A percentile compares a stretch with the other conserved stretches of the same genome.
Conservation (phyloP, 2,329 filamentous ascomycete species). For the Teratosphaeria destructans region DNA sequence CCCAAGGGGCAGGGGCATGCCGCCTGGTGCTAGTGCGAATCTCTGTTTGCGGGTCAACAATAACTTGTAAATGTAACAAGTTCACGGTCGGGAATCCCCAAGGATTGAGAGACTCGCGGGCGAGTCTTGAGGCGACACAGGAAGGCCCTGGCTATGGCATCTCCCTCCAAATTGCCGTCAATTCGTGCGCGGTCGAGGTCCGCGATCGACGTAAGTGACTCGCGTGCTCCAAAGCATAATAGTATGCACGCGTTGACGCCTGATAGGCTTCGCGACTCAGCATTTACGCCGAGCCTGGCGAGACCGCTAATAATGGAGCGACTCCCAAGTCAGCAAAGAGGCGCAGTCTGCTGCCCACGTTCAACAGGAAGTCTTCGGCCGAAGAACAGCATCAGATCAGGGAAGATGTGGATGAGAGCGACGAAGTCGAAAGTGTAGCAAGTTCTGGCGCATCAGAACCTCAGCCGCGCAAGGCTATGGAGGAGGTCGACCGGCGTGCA, state of each 20-base stretch:
- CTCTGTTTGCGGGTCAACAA: not conserved
- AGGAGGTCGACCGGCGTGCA: constrained; percentile 11
- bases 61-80: not conserved
- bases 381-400: constrained; percentile 11
- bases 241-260: constrained; percentile 3
- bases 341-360: constrained; percentile 22
- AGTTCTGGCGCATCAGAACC: not conserved
- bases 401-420: constrained; percentile 13
- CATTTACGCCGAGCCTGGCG: not conserved
- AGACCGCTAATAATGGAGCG: not conserved
- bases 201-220: constrained; percentile 19
- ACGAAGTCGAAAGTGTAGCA: constrained; percentile 5
- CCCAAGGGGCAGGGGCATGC: not conserved
- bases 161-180: constrained; percentile 17
- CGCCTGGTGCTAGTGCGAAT: not conserved
- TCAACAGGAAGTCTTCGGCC: constrained; percentile 13
- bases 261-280: constrained; percentile 2
- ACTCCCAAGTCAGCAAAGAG: constrained; percentile 18
- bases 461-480: constrained; percentile 4
- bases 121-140: not conserved
- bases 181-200: constrained; percentile 18
- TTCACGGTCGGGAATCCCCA: not conserved
- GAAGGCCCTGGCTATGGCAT: constrained; percentile 8
- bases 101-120: not conserved
- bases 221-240: not conserved